A percentile compares a stretch with the other conserved stretches of the same genome.
These are phyloP conservation scores for Rachicladosporium sp. DNA, from an alignment of 2,329 filamentous ascomycete genomes.

Conservation along the genomic window DNA sequence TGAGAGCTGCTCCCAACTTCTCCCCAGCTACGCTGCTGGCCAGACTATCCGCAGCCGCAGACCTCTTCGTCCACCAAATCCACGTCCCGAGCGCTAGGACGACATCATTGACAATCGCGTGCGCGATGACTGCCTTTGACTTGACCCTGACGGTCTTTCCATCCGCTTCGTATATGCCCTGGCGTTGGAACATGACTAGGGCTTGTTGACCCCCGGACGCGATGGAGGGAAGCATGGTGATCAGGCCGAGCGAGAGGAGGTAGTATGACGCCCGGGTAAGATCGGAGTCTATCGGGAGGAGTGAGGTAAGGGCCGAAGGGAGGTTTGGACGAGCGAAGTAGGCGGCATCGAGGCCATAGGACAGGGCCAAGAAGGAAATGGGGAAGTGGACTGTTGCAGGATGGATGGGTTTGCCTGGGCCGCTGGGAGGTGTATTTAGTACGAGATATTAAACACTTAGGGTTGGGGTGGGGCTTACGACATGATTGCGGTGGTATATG, in stretches of 20 bases:
- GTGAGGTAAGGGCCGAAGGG: slow-evolving; percentile 18
- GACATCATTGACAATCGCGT: slow-evolving; percentile 33
- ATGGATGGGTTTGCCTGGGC: slow-evolving; percentile 30
- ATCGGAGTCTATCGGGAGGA: slow-evolving; percentile 22
- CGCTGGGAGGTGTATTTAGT: too few relatives aligned
- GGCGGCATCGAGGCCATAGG: slow-evolving; percentile 30
- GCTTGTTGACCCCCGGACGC: slow-evolving; percentile 26
- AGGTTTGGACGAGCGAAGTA: slow-evolving; percentile 23
- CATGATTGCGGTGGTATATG: too few relatives aligned
- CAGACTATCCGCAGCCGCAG: slow-evolving; percentile 15
- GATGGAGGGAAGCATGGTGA: slow-evolving; percentile 23
- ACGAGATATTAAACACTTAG: too few relatives aligned
- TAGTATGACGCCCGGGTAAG: slow-evolving; percentile 32
- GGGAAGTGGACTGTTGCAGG: slow-evolving; percentile 37
- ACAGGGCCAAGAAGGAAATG: slow-evolving; percentile 32
- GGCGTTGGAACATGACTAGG: slow-evolving; percentile 29
- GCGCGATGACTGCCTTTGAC: slow-evolving; percentile 29
- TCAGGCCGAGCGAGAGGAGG: slow-evolving; percentile 29
- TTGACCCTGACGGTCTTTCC: slow-evolving; percentile 27
- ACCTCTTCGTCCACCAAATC: slow-evolving; percentile 30
- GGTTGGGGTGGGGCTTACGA: too few relatives aligned
- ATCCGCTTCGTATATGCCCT: slow-evolving; percentile 28
- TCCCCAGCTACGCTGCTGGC: slow-evolving; percentile 6
- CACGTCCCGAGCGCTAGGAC: slow-evolving; percentile 27
- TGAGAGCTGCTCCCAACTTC: slow-evolving; percentile 16